phyloP scores from a whole-genome alignment of 2,329 filamentous ascomycete genomes.

The Lasiodiplodia theobromae region DNA sequence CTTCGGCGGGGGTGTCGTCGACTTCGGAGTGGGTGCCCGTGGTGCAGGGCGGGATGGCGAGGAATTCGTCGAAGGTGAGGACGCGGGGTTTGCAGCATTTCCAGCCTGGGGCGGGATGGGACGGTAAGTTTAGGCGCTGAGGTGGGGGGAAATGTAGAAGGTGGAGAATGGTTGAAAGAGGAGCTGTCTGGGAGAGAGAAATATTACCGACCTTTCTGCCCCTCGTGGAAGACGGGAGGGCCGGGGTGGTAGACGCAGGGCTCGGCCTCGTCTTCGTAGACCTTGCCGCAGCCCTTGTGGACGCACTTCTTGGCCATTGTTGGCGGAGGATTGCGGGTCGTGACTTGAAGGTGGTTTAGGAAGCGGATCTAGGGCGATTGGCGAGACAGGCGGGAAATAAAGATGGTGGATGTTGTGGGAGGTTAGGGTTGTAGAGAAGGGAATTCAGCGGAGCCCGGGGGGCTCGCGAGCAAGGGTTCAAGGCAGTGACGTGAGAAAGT shows the following conservation, averaged over 20 bases:
- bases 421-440: neutral
- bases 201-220: constrained; percentile 82
- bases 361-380: neutral
- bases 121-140: constrained; percentile 22
- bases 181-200: neutral
- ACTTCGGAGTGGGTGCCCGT: constrained; percentile 90
- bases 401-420: neutral
- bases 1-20: constrained; percentile 69
- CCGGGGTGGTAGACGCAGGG: constrained; percentile 92
- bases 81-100: constrained; percentile 98
- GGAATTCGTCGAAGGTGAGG: constrained; percentile 97
- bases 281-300: constrained; percentile 93
- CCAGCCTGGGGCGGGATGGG: constrained; percentile 73
- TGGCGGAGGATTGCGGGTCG: neutral
- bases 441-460: neutral
- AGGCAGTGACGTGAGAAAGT: constrained; percentile 25
- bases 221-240: constrained; percentile 91
- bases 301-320: constrained; percentile 85
- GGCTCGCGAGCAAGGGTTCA: neutral
- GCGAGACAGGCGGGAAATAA: neutral
- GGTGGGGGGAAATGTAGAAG: neutral
- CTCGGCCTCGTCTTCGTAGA: constrained; percentile 77
- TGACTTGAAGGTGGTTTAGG: neutral
- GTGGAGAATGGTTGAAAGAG: too few species aligned
- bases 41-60: constrained; percentile 89